Evolutionary conservation across 225 moss, liverwort and hornwort species (phyloP), one percentile per base, ranked within the genome.

Genomic region (Lunularia cruciata): DNA sequence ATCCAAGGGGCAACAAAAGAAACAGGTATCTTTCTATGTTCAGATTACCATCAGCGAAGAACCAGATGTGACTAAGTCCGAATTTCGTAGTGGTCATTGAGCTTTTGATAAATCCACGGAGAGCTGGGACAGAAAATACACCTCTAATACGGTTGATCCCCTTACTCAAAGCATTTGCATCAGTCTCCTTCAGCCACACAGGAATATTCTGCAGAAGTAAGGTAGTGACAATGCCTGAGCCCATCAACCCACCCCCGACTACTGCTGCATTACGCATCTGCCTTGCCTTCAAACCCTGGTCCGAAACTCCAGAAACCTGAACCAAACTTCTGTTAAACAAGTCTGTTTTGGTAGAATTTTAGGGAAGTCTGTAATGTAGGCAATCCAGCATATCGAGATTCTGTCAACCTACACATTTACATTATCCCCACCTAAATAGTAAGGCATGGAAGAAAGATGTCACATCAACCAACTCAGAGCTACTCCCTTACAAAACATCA

Each of bases 181-280:
- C 85, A 25, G 90, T 78, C 77, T 94, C 93, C 83, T 94, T 94
- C 71, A 94, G 60, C 22, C 81, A 45, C 48, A 94, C 88, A 63
- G 79, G 84, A 62, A 90, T 75, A 5, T 80, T 77, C 58, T 54
- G 88, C 26, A 91, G 87, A 71, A 71, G 57, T 45, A 90, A 69
- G 63, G 90, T 83, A 38, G 94, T 94, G 49, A 84, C 89, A 33
- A 94, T 87, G 66, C 90, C 90, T 73, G 94, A 89, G 12, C 94
- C 94, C 94, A 94, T 94, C 65, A 91, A 69, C 34, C 94, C 94
- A 75, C 90, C 94, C 54, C 94, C 94, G 49, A 94, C 71, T 22
- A 94, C 74, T 60, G 84, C 90, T 61, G 84, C 94, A 20, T 83
- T 83, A 60, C 74, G 75, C 37, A 91, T 63, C 27, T 54, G 78